These are phyloP conservation scores for Paraphaeosphaeria minitans DNA, from an alignment of 2,329 filamentous ascomycete genomes.

Conservation along the genomic window DNA sequence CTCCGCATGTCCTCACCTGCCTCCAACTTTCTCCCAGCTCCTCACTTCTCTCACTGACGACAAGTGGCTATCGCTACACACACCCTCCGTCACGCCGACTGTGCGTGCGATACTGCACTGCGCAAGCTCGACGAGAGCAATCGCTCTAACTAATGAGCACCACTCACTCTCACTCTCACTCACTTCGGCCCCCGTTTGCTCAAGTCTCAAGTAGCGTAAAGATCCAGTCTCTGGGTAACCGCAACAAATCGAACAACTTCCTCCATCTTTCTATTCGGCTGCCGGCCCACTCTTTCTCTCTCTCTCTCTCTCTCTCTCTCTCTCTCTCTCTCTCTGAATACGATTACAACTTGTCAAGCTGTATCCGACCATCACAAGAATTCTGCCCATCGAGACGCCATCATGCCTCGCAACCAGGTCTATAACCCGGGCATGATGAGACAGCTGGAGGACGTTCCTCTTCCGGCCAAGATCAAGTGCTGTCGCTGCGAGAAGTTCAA, in stretches of 20 bases:
- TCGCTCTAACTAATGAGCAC: neutral
- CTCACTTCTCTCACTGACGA: neutral
- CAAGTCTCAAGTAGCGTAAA: too few species aligned
- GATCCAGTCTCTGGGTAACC: neutral
- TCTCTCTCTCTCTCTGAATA: too few species aligned
- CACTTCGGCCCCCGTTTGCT: neutral
- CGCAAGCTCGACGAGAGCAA: neutral
- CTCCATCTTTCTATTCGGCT: neutral
- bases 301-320: neutral
- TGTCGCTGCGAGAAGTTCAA: conserved; percentile 52
- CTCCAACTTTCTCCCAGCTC: neutral
- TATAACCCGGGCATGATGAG: conserved; percentile 2
- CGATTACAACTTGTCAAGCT: neutral
- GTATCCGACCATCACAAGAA: neutral
- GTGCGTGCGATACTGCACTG: too few species aligned
- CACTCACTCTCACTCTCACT: too few species aligned
- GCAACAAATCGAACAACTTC: neutral
- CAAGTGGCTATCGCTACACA: neutral
- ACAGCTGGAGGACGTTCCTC: conserved; percentile 21
- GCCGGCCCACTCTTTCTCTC: too few species aligned
- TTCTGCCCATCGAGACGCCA: neutral
- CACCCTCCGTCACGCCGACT: too few species aligned
- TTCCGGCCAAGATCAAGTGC: conserved; percentile 51
- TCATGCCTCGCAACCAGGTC: conserved; percentile 8
- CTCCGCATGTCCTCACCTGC: neutral